A percentile compares a stretch with the other conserved stretches of the same genome.
phyloP scores from a whole-genome alignment of 73 alveolate genomes.

The Tetrahymena elliotti region DNA sequence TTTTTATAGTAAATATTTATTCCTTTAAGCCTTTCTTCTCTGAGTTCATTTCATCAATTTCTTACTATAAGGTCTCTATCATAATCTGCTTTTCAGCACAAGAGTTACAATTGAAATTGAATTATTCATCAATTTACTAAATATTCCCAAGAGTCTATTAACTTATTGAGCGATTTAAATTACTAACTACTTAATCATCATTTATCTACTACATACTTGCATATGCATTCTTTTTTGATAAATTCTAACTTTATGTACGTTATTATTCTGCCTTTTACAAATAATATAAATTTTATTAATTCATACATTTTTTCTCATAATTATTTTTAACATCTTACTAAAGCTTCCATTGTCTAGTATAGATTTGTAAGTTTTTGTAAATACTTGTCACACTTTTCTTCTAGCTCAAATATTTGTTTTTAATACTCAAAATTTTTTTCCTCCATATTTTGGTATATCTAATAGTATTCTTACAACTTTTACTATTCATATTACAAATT shows the following conservation, averaged over 20 bases:
- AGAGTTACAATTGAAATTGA: background rate
- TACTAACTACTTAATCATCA: background rate
- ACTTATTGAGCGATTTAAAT: background rate
- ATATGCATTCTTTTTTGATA: background rate
- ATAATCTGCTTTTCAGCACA: background rate
- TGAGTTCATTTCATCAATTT: background rate
- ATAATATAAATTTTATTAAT: background rate
- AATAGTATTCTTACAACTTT: background rate
- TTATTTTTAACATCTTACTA: background rate
- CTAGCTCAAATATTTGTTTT: background rate
- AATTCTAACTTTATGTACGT: background rate
- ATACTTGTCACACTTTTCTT: background rate
- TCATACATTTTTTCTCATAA: no score
- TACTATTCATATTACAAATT: background rate
- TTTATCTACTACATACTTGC: background rate
- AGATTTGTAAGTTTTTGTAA: background rate
- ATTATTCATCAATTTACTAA: background rate
- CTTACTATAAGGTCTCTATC: background rate
- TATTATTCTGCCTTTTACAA: background rate
- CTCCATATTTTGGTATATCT: background rate
- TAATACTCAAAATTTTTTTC: background rate
- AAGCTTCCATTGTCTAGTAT: background rate
- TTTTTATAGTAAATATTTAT: background rate
- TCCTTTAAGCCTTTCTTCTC: background rate
- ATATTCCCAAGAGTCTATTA: background rate